Evolutionary conservation across 1,139 yeast species (phyloP), one percentile per base, ranked within the genome.

Genomic region (Magnusiomyces fungicola): DNA sequence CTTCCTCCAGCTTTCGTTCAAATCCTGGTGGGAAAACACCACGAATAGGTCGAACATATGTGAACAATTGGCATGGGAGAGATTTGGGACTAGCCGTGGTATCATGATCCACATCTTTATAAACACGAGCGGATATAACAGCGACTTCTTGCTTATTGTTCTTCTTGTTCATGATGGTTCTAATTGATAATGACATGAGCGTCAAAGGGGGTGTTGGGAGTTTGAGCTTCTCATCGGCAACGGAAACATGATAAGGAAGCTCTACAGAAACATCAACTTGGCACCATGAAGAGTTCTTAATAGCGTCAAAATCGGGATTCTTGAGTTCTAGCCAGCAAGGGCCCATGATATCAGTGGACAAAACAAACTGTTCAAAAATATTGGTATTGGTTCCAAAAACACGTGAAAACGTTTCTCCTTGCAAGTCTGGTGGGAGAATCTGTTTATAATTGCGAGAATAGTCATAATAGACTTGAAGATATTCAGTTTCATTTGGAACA

Each of bases 271-370:
- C 80, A 60, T 89, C 96, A 24, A 86, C 75, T 53, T 79, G 79
- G 68, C 96, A 86, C 72, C 90, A 95, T 0, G 96, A 82, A 1
- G 87, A 75, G 59, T 83, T 83, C 51, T 72, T 76, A 51, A 83
- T 69, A 1, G 80, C 66, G 21, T 68, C 65, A 57, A 86, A 84
- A 56, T 83, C 79, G 43, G 83, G 83, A 45, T 77, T 73, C 40
- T 74, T 71, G 46, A 94, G 72, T 49, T 83, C 83, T 48, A 92
- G 71, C 98, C 98, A 92, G 63, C 98, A 89, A 1, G 99, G 99
- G 4, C 99, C 99, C 96, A 89, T 89, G 40, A 92, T 75, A 56
- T 83, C 81, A 58, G 86, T 76, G 63, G 84, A 87, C 29, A 89
- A 63, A 12, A 88, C 95, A 68, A 92, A 88, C 14, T 88, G 76